phyloP scores from a whole-genome alignment of 441 rosid genomes.

The Cnidoscolus chayamansa region DNA sequence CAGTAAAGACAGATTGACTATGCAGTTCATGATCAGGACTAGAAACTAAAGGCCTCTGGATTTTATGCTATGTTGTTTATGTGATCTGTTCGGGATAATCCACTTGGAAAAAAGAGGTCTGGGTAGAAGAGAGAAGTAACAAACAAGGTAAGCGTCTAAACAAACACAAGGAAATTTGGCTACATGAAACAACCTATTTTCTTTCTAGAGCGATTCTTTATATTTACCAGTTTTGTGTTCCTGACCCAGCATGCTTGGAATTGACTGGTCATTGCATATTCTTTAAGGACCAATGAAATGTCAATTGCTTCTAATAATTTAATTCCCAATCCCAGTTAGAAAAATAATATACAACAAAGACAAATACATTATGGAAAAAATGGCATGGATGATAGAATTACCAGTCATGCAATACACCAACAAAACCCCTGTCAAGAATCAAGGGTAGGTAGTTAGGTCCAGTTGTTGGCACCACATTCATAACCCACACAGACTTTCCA shows the following conservation, averaged over 20 bases:
- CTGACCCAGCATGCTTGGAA: background rate
- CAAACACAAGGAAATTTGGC: background rate
- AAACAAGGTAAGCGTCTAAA: background rate
- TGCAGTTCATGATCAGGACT: background rate
- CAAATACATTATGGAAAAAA: background rate
- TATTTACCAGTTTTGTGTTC: background rate
- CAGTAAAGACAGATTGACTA: background rate
- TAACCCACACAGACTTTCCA: slow-evolving; percentile 90
- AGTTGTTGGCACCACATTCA: slow-evolving; percentile 88
- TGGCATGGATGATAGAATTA: slow-evolving; percentile 31
- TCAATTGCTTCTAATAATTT: background rate
- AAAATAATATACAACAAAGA: background rate
- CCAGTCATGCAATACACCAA: slow-evolving; percentile 94
- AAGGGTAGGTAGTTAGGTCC: slow-evolving; percentile 80
- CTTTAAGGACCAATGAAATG: background rate
- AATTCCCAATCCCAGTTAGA: background rate
- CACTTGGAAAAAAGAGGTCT: background rate
- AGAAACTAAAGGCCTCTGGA: background rate
- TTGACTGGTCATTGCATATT: background rate
- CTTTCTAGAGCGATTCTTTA: background rate
- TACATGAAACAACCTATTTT: background rate
- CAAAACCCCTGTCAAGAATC: slow-evolving; percentile 90
- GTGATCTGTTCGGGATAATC: background rate
- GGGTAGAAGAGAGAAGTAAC: background rate
- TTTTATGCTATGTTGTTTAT: background rate